Conservation (phyloP, 192 early-diverging fungal genomes). For the Podila horticola region DNA sequence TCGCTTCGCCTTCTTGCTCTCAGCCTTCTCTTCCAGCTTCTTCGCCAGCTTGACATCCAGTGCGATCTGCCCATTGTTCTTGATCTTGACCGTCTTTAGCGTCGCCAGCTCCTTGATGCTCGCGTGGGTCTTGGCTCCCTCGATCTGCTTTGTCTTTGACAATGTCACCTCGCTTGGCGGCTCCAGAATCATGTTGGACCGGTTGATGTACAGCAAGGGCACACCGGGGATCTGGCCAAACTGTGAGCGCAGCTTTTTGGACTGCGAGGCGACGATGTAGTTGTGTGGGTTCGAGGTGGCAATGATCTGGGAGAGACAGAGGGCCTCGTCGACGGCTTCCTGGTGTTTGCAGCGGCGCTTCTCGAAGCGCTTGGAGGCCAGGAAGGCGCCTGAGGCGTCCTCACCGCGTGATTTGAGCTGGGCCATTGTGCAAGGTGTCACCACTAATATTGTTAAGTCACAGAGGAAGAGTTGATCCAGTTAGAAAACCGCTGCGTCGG, state of each 20-base stretch:
- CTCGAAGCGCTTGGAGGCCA: conserved; percentile 76
- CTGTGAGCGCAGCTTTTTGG: conserved; percentile 66
- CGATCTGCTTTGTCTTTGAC: conserved; percentile 54
- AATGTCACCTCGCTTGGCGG: conserved; percentile 68
- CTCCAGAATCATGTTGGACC: conserved; percentile 83
- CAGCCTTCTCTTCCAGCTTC: conserved; percentile 57
- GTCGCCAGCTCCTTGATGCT: conserved; percentile 58
- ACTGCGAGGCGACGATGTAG: conserved; percentile 90
- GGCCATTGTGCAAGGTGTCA: conserved; percentile 80
- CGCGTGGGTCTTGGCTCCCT: conserved; percentile 52
- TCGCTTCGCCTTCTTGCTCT: conserved; percentile 46
- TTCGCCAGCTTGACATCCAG: conserved; percentile 34
- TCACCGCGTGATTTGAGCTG: conserved; percentile 75
- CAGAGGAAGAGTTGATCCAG: conserved; percentile 3
- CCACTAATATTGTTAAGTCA: conserved; percentile 38
- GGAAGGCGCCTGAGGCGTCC: conserved; percentile 66
- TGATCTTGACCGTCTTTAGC: conserved; percentile 61
- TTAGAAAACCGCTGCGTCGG: background rate
- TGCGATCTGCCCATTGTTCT: conserved; percentile 41
- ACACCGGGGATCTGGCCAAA: conserved; percentile 82
- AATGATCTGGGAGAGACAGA: conserved; percentile 84
- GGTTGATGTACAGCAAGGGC: conserved; percentile 87
- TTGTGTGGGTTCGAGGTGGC: conserved; percentile 77
- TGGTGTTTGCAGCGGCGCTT: conserved; percentile 83
- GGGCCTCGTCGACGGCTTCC: conserved; percentile 65